Evolutionary conservation across 106 monocot genomes (phyloP).

Genomic region (Platanthera zijinensis): DNA sequence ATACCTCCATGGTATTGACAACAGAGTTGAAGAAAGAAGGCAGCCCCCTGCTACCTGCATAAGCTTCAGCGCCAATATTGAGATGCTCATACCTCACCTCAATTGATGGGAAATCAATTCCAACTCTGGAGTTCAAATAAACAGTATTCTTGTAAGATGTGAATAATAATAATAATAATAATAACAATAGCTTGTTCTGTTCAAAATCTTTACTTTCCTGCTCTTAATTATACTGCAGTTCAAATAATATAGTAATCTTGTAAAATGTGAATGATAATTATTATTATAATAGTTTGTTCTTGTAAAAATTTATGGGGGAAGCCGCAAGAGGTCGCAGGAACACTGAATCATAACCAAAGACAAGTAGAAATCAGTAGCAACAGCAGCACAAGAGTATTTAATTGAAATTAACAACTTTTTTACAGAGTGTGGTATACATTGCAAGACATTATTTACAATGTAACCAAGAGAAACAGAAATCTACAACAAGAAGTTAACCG

Average conservation of each 20-base stretch:
- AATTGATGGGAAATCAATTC: constrained; percentile 61
- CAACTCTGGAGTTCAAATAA: constrained; percentile 31
- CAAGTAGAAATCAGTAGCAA: too few relatives aligned
- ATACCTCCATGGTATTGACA: constrained; percentile 43
- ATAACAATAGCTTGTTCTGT: not conserved
- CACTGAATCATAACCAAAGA: too few relatives aligned
- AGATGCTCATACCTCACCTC: constrained; percentile 66
- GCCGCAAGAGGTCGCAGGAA: too few relatives aligned
- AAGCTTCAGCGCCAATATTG: constrained; percentile 34
- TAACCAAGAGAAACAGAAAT: too few relatives aligned
- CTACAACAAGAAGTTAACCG: too few relatives aligned
- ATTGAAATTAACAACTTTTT: too few relatives aligned
- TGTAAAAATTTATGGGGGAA: not conserved
- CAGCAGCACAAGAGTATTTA: too few relatives aligned
- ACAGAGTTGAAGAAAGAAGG: constrained; percentile 50
- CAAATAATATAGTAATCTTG: not conserved
- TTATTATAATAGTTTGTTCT: not conserved
- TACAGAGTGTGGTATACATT: too few relatives aligned
- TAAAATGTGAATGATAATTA: not conserved
- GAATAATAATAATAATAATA: not conserved
- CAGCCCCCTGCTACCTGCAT: constrained; percentile 50
- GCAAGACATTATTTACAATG: too few relatives aligned
- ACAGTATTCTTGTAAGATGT: not conserved
- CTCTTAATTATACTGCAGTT: constrained; percentile 24
- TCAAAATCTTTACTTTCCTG: not conserved